phyloP scores from a whole-genome alignment of 1,284 basidiomycete species.

The Sparassis latifolia region DNA sequence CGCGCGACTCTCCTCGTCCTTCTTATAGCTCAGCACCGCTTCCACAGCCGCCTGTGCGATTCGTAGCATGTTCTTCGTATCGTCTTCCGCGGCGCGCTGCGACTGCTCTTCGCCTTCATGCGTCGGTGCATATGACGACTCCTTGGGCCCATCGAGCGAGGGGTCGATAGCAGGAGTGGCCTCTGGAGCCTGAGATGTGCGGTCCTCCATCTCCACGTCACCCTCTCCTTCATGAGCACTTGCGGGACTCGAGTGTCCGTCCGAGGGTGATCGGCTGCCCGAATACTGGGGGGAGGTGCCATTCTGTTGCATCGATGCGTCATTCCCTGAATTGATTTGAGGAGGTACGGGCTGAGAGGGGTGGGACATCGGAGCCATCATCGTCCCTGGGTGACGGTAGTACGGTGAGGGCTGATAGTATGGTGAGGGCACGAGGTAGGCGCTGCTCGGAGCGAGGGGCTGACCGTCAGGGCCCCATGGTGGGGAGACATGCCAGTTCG shows the following conservation, averaged over 20 bases:
- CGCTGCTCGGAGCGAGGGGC: constrained; percentile 7
- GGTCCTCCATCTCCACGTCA: constrained; percentile 23
- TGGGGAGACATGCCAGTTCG: constrained; percentile 27
- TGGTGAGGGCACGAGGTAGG: constrained; percentile 14
- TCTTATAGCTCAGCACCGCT: constrained; percentile 18
- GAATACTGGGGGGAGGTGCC: too few species aligned
- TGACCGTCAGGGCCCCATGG: constrained; percentile 19
- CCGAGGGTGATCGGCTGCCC: too few species aligned
- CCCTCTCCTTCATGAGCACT: background rate
- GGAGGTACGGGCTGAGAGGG: constrained; percentile 15
- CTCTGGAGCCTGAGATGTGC: constrained; percentile 10
- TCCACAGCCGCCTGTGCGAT: constrained; percentile 20
- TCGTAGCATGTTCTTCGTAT: constrained; percentile 15
- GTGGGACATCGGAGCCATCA: constrained; percentile 24
- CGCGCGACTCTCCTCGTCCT: constrained; percentile 16
- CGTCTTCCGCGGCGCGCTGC: constrained; percentile 1
- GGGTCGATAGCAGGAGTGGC: constrained; percentile 32
- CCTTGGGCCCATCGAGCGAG: constrained; percentile 22
- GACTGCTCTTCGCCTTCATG: background rate
- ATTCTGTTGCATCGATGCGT: constrained; percentile 5
- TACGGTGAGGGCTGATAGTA: constrained; percentile 44
- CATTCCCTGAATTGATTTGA: constrained; percentile 15
- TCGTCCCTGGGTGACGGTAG: constrained; percentile 32
- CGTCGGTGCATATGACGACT: background rate
- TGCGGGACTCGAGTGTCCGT: too few species aligned